Evolutionary conservation across 23 red algal species (phyloP).

Genomic region (Gracilaria gracilis): DNA sequence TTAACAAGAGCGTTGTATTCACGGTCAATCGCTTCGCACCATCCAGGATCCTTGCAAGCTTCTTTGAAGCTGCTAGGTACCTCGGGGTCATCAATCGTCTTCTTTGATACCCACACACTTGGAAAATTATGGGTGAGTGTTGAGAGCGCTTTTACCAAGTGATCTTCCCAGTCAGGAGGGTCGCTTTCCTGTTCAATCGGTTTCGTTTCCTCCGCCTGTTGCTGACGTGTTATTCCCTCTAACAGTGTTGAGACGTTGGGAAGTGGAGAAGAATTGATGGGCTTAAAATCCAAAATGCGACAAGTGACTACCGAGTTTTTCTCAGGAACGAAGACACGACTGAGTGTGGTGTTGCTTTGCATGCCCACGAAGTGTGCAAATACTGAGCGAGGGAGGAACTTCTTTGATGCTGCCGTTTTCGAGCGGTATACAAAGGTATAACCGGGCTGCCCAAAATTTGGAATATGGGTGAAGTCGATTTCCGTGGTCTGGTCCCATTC

Average conservation of each 20-base stretch:
- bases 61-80: background rate
- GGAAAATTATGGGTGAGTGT: background rate
- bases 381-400: conserved; percentile 10
- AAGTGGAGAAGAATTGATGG: background rate
- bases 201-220: background rate
- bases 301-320: too few relatives aligned
- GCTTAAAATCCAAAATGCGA: too few relatives aligned
- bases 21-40: background rate
- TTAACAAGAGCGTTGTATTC: background rate
- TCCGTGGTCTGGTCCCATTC: conserved; percentile 8
- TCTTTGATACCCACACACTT: background rate
- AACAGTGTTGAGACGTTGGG: background rate
- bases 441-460: conserved; percentile 1
- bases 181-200: too few relatives aligned
- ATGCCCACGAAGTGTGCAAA: conserved; percentile 19
- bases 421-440: conserved; percentile 45
- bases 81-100: background rate
- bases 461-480: conserved; percentile 3
- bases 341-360: conserved; percentile 24
- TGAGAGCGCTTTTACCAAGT: background rate
- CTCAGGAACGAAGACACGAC: background rate
- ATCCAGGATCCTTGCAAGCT: background rate
- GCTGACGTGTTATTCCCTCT: background rate
- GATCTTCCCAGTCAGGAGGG: background rate
- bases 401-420: conserved; percentile 5